Conservation (phyloP, 2,329 filamentous ascomycete species). For the Knoxdaviesia capensis region DNA sequence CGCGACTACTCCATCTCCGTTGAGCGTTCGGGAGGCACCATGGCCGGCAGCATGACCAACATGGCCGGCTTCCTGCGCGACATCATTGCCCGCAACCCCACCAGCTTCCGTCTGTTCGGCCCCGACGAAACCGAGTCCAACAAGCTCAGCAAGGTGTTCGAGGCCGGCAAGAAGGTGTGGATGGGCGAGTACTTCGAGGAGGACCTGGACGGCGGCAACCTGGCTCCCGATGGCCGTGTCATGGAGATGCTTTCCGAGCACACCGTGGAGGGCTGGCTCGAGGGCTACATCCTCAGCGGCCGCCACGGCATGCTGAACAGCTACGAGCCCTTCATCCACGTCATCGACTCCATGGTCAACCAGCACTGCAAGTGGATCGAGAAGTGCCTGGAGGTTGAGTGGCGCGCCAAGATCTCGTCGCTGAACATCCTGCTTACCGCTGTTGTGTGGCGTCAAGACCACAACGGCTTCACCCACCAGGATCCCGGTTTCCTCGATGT, state of each 20-base stretch:
- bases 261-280: conserved; percentile 61
- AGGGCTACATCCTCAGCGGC: conserved; percentile 58
- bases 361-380: conserved; percentile 77
- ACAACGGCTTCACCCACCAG: conserved; percentile 70
- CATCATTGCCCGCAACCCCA: conserved; percentile 41
- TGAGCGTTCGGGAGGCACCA: conserved; percentile 34
- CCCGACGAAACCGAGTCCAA: conserved; percentile 71
- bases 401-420: conserved; percentile 52
- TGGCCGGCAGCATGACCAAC: conserved; percentile 46
- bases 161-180: conserved; percentile 63
- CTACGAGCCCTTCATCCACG: conserved; percentile 67
- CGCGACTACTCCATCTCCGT: conserved; percentile 43
- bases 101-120: conserved; percentile 56
- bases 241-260: conserved; percentile 79
- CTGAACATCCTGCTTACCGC: conserved; percentile 64
- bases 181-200: conserved; percentile 61
- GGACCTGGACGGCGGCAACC: conserved; percentile 53
- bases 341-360: conserved; percentile 74
- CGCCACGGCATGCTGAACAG: conserved; percentile 60
- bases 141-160: conserved; percentile 52
- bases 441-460: conserved; percentile 65
- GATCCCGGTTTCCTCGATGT: conserved; percentile 66
- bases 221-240: conserved; percentile 46
- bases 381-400: conserved; percentile 61
- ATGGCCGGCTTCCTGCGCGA: conserved; percentile 49